Conservation (phyloP, 148 eudicot genomes). For the Nepenthes gracilis region DNA sequence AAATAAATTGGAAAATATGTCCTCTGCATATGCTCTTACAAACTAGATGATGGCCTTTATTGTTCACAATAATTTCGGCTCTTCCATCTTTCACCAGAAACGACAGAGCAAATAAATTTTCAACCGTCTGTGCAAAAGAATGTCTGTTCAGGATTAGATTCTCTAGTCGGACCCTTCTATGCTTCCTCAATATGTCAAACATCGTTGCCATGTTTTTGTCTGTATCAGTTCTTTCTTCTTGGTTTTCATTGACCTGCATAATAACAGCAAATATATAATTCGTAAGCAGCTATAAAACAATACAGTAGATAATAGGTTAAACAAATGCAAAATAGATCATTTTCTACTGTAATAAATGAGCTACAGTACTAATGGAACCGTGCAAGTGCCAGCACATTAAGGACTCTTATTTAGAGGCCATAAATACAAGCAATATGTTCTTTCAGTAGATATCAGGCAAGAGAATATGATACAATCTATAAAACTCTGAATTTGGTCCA, state of each 20-base stretch:
- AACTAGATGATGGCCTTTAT: slow-evolving; percentile 60
- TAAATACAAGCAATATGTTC: too few species aligned
- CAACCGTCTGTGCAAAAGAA: slow-evolving; percentile 83
- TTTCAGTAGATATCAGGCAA: too few species aligned
- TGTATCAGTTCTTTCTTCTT: slow-evolving; percentile 75
- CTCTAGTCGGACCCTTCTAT: slow-evolving; percentile 58
- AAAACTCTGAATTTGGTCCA: too few species aligned
- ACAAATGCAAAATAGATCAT: neutral
- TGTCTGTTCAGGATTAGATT: slow-evolving; percentile 51
- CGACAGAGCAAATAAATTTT: slow-evolving; percentile 84
- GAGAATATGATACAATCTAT: too few species aligned
- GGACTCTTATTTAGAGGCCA: too few species aligned
- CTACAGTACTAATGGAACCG: too few species aligned
- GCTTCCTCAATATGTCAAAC: slow-evolving; percentile 58
- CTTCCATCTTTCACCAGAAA: slow-evolving; percentile 90
- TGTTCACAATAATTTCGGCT: slow-evolving; percentile 51
- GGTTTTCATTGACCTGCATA: slow-evolving; percentile 53
- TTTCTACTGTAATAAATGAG: neutral
- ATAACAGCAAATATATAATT: neutral
- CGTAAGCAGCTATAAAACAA: slow-evolving; percentile 1
- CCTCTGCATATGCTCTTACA: slow-evolving; percentile 41
- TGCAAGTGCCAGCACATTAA: too few species aligned
- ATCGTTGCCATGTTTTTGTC: slow-evolving; percentile 85
- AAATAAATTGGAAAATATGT: neutral
- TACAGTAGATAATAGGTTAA: neutral